Evolutionary conservation across 2,329 filamentous ascomycete species (phyloP).

Genomic region (Epichloe aotearoae): DNA sequence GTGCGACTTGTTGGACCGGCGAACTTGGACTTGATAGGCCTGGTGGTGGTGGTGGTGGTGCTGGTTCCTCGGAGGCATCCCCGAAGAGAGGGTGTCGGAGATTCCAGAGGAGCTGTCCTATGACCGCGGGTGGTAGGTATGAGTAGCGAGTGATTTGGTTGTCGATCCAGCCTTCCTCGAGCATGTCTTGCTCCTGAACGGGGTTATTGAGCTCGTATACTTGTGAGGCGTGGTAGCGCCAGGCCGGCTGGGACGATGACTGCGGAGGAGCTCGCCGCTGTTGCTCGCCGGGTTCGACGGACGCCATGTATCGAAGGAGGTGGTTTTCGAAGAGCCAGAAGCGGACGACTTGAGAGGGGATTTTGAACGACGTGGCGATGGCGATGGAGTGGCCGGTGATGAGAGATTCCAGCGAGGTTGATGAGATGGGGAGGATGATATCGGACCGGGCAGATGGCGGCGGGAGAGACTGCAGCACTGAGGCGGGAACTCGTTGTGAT

Average conservation of each 20-base stretch:
- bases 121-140: conserved; percentile 42
- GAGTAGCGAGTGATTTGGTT: conserved; percentile 35
- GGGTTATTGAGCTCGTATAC: conserved; percentile 52
- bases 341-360: conserved; percentile 41
- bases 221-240: conserved; percentile 22
- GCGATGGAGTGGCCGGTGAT: conserved; percentile 36
- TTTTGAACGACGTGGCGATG: conserved; percentile 41
- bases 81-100: conserved; percentile 36
- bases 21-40: conserved; percentile 1
- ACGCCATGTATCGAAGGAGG: conserved; percentile 46
- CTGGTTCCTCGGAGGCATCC: conserved; percentile 11
- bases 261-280: conserved; percentile 19
- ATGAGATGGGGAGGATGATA: conserved; percentile 37
- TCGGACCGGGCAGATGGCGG: conserved; percentile 38
- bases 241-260: conserved; percentile 7
- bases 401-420: conserved; percentile 34
- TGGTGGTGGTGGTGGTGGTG: not conserved
- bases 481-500: conserved; percentile 37
- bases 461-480: conserved; percentile 33
- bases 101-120: conserved; percentile 45
- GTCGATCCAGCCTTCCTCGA: conserved; percentile 39
- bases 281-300: conserved; percentile 31
- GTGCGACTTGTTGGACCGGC: not conserved
- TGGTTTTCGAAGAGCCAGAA: conserved; percentile 48
- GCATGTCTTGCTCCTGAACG: conserved; percentile 36